Percentiles rank a stretch among this genome's conserved stretches.
Evolutionary conservation across 108 stramenopile species (phyloP).

Genomic region (Cyclotella choctawhatcheeana): DNA sequence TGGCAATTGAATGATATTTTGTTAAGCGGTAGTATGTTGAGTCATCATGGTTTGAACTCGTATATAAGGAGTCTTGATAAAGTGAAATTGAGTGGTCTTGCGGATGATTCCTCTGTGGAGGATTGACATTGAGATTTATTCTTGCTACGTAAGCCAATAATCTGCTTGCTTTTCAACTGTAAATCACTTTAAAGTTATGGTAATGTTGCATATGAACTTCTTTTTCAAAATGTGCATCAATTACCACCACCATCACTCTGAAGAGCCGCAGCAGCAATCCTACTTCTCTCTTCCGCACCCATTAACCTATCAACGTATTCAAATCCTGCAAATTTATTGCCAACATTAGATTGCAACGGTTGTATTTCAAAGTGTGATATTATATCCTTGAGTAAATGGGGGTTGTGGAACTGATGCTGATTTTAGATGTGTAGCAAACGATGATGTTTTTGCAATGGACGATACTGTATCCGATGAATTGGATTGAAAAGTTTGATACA

Average conservation of each 20-base stretch:
- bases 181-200: neutral
- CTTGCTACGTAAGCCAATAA: too few relatives aligned
- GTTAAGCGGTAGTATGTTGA: slow-evolving; percentile 81
- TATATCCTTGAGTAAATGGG: slow-evolving; percentile 36
- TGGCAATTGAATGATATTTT: slow-evolving; percentile 90
- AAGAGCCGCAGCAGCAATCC: slow-evolving; percentile 34
- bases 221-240: neutral
- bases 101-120: slow-evolving; percentile 19
- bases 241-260: neutral
- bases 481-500: slow-evolving; percentile 13
- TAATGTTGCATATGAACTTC: neutral
- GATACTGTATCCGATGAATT: neutral
- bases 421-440: slow-evolving; percentile 44
- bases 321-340: slow-evolving; percentile 24
- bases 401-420: slow-evolving; percentile 46
- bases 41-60: slow-evolving; percentile 71
- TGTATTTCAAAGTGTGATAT: slow-evolving; percentile 41
- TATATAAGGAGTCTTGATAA: slow-evolving; percentile 85
- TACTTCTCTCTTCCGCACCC: slow-evolving; percentile 39
- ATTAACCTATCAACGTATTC: slow-evolving; percentile 43
- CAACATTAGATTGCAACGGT: slow-evolving; percentile 28
- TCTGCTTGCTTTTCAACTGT: too few relatives aligned
- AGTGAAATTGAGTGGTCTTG: slow-evolving; percentile 68
- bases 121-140: neutral
- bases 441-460: neutral